These are phyloP conservation scores for Agastache rugosa DNA, from an alignment of 257 asterid genomes.

Conservation along the genomic window DNA sequence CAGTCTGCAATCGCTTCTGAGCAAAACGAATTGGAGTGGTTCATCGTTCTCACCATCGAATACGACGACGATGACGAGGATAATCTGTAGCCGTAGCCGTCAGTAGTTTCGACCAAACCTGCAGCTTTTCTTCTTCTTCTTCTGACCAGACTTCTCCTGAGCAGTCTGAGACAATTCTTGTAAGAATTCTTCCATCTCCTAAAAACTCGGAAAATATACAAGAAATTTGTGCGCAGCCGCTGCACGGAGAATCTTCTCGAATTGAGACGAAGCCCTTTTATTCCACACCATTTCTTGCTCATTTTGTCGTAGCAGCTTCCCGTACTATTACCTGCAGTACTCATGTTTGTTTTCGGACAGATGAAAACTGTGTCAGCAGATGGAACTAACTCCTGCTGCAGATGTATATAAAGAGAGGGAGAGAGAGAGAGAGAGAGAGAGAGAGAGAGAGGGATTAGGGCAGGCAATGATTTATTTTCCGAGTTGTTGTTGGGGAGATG, in stretches of 20 bases:
- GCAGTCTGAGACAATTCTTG: slow-evolving; percentile 28
- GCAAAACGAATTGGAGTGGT: slow-evolving; percentile 48
- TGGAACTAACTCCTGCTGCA: slow-evolving; percentile 5
- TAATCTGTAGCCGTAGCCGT: background rate
- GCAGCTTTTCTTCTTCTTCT: background rate
- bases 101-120: background rate
- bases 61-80: slow-evolving; percentile 13
- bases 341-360: slow-evolving; percentile 10
- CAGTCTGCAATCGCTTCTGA: slow-evolving; percentile 55
- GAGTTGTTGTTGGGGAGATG: slow-evolving; percentile 28
- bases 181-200: slow-evolving; percentile 41
- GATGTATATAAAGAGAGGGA: background rate
- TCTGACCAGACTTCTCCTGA: slow-evolving; percentile 23
- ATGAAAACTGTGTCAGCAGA: slow-evolving; percentile 21
- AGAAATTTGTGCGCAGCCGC: slow-evolving; percentile 40
- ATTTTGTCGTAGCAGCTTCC: slow-evolving; percentile 24
- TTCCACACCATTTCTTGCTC: slow-evolving; percentile 38
- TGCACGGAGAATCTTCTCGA: slow-evolving; percentile 41
- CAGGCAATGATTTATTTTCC: slow-evolving; percentile 24
- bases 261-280: slow-evolving; percentile 41
- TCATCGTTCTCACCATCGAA: slow-evolving; percentile 25
- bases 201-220: slow-evolving; percentile 23
- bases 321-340: background rate
- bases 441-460: background rate
- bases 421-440: slow-evolving; percentile 1